Percentiles rank a stretch among this genome's conserved stretches.
Evolutionary conservation across 169 alveolate genomes (phyloP).

Genomic region (Fabrea salina): DNA sequence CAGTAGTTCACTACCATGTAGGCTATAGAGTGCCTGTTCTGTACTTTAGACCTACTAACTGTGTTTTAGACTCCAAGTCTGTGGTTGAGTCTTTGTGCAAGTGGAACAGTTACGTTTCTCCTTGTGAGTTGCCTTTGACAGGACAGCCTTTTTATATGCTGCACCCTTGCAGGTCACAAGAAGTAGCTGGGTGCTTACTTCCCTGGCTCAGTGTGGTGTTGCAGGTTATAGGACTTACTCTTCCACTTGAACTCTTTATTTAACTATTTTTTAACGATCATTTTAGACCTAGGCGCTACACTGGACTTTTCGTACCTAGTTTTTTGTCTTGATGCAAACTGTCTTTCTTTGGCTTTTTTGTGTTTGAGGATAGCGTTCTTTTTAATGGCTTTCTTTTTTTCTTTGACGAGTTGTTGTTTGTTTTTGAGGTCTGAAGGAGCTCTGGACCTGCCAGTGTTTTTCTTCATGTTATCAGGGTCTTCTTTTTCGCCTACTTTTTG

Average conservation of each 20-base stretch:
- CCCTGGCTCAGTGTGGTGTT: neutral
- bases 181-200: neutral
- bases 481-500: constrained; percentile 27
- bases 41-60: neutral
- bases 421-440: neutral
- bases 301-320: neutral
- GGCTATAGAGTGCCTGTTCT: constrained; percentile 2
- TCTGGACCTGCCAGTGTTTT: neutral
- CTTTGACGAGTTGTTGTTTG: neutral
- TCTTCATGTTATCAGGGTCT: constrained; percentile 15
- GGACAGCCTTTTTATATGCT: constrained; percentile 16
- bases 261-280: constrained; percentile 2
- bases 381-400: neutral
- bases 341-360: neutral
- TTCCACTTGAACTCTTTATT: neutral
- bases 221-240: neutral
- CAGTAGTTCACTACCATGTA: neutral
- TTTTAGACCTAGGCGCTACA: neutral
- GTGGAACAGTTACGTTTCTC: neutral
- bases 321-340: neutral
- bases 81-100: neutral
- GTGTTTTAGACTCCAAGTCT: neutral
- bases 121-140: neutral
- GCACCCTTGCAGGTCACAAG: constrained; percentile 14
- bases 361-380: neutral